Base-by-base conservation (phyloP, 176 grass and related monocot species). In the Melocanna baccifera region DNA sequence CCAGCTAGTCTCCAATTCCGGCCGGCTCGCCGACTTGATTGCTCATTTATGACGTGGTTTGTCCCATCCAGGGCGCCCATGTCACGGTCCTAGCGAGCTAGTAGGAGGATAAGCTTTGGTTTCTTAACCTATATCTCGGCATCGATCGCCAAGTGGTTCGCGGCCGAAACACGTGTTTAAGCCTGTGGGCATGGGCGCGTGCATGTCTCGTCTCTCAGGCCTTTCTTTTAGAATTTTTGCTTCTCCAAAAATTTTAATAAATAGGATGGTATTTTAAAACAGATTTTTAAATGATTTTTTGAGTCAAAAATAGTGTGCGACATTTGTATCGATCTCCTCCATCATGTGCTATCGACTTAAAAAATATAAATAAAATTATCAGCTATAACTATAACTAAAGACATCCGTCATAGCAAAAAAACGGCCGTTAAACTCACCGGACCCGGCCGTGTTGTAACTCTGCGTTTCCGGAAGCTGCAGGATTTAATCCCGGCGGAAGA, bases 101-200 rank as follows among this genome's bases (percentile, higher is more conserved):
- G 34, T 12, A 57, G 29, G 68, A 55, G 9, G 59, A 67, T 67
- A 66, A 55, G 62, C 26, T 22, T 65, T 34, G 42, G 26, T 22
- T 46, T 32, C 43, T 23, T 37, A 46, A 43, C 14, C 47, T 40
- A 11, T 16, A 22, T 41, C 53, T 40, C 10, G 2, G 25, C 16
- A 1, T 23, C 36, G n/a, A n/a, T 53, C n/a, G 78, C 79, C 73
- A 86, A 73, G 73, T 83, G 84, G 57, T 51, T 79, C 14, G 1
- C 40, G 84, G 48, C 58, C 16, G 1, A 25, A 43, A 41, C 88
- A 87, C 84, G 88, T 78, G 88, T 72, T 66, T 4, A 9, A 6
- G 65, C 46, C 46, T 2, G 14, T 12, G 26, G 25, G 71, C 55
- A 56, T 32, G 88, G 56, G 25, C 71, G 9, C 67, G 28, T 90